Evolutionary conservation across 495 filamentous ascomycete genomes (phyloP), one percentile per base, ranked within the genome.

Genomic region (Aspergillus sclerotioniger): DNA sequence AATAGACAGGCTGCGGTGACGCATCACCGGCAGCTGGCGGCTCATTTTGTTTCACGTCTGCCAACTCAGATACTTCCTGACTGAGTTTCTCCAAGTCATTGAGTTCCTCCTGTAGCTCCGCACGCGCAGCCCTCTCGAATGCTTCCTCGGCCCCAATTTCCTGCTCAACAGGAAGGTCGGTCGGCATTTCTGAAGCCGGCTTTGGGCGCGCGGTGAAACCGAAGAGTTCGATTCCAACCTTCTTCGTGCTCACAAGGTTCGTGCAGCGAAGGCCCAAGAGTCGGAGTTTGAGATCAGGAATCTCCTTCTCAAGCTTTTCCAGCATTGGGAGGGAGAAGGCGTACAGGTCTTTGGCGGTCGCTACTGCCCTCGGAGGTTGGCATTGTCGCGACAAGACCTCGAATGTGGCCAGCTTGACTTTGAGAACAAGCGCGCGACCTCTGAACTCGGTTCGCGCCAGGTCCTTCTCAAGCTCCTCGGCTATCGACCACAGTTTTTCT

Each of bases 371-470:
- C 2, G 90, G 84, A 9, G 87, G 84, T 37, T 88, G 80, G 12
- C 82, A 81, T 67, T 98, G 94, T 35, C 94, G 76, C 0, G 91
- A 94, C 16, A 90, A 76, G 9, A 98, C 92, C 69, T 97, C 91
- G 63, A 92, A 99, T 0, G 90, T 95, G 63, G 96, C 91, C 10
- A 98, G 76, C 68, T 99, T 99, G 49, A 97, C 82, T 71, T 99
- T 99, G 17, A 99, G 70, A 20, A 89, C 87, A 3, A 98, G 71
- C 1, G 95, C 98, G 6, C 92, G 85, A 6, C 93, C 93, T 71
- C 92, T 96, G 71, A 90, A 90, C 60, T 90, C 82, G 5, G 88
- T 89, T 17, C 82, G 82, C n/a, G 74, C 69, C 64, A 98, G 78
- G 66, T 98, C 95, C 60, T 90, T 87, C 69, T 96, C 91, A 16